Base-by-base conservation (phyloP, 805 yeast species). In the Yamadazyma insecticola region DNA sequence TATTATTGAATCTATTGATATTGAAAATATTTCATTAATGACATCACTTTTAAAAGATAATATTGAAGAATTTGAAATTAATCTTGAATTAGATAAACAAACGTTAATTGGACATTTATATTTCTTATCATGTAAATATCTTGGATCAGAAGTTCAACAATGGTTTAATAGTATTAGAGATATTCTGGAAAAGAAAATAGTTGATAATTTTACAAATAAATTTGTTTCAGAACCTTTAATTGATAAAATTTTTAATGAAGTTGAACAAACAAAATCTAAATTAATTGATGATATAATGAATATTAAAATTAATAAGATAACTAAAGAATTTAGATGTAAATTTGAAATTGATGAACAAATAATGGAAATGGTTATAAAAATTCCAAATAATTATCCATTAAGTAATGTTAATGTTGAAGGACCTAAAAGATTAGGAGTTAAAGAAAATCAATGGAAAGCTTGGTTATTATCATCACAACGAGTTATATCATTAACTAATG, bases 401-500 rank as follows among this genome's bases (percentile, higher is more conserved):
- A 72, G 77, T 2, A 80, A 75, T 41, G 80, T 92, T 7, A 63
- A 66, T 6, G 88, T 92, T 1, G 76, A 74, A 27, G 97, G 96
- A 3, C 75, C 87, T 0, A 67, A 76, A 28, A 67, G 95, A 39
- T 71, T 87, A 20, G 97, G 97, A 13, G 94, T 90, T 11, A 84
- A 82, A 41, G 97, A 90, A 45, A 78, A 76, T 39, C 88, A 85
- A 56, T 89, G 96, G 95, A 81, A 86, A 45, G 87, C 95, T 2
- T 92, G 97, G 97, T 60, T 90, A 13, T 65, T 90, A 53, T 89
- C 96, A 4, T 86, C 95, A 3, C 96, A 88, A 50, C 73, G 88
- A 35, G 78, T 86, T 6, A 76, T 87, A 17, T 72, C 86, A 2
- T 71, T 82, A 23, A 82, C 82, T 45, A 81, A 80, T 44, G 88